Conservation (phyloP, 169 alveolate genomes). For the Plasmodium chabaudi region DNA sequence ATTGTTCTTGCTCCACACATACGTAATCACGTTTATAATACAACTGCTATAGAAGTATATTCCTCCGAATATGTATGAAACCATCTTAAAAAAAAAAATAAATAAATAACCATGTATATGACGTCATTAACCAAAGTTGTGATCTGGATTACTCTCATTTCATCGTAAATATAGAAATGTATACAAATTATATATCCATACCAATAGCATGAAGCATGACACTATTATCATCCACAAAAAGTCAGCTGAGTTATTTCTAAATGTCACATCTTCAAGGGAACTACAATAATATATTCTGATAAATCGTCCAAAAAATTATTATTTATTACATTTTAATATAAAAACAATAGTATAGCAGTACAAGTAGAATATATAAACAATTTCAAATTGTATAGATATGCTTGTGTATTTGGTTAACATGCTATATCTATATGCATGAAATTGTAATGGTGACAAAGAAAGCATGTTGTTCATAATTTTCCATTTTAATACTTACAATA, state of each 20-base stretch:
- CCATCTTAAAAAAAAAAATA: conserved; percentile 38
- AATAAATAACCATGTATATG: too few relatives aligned
- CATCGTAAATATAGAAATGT: not conserved
- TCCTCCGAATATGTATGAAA: conserved; percentile 84
- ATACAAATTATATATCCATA: not conserved
- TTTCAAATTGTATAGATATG: too few relatives aligned
- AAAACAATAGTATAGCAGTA: too few relatives aligned
- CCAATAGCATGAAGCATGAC: conserved; percentile 83
- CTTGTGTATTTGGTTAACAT: too few relatives aligned
- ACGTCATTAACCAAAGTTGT: too few relatives aligned
- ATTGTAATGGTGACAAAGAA: too few relatives aligned
- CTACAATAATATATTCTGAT: conserved; percentile 85
- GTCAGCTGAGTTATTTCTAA: conserved; percentile 89
- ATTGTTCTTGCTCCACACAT: conserved; percentile 94
- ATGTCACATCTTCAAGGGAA: conserved; percentile 84
- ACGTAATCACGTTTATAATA: conserved; percentile 93
- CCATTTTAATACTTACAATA: conserved; percentile 85
- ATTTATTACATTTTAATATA: not conserved
- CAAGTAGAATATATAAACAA: too few relatives aligned
- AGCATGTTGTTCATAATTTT: not conserved
- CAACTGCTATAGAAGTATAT: conserved; percentile 92
- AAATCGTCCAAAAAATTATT: not conserved
- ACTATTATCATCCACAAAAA: conserved; percentile 90
- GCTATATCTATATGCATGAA: too few relatives aligned
- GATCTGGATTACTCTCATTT: not conserved